Evolutionary conservation across 139 green algal genomes (phyloP).

Genomic region (Edaphochlamys debaryana): DNA sequence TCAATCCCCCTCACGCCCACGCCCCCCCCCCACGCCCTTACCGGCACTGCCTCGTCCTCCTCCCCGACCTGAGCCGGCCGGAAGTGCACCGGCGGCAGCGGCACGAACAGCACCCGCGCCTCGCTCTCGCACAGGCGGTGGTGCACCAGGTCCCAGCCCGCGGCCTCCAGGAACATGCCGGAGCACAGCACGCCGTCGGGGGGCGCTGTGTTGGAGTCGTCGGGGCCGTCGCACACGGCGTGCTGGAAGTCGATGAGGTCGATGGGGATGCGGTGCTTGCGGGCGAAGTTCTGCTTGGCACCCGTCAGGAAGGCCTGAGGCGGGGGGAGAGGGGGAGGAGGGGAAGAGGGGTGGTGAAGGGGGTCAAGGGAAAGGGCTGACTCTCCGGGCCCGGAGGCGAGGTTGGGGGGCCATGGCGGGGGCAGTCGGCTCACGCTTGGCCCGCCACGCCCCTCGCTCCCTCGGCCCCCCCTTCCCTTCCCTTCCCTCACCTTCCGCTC

Average conservation of each 20-base stretch:
- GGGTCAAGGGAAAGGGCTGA: too few species aligned
- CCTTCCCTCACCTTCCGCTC: neutral
- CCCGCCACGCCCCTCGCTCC: too few species aligned
- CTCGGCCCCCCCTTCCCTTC: too few species aligned
- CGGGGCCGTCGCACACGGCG: conserved; percentile 55
- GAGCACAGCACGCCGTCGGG: conserved; percentile 72
- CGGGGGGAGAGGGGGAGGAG: neutral
- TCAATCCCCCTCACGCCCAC: too few species aligned
- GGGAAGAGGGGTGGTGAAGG: too few species aligned
- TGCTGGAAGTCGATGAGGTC: conserved; percentile 78
- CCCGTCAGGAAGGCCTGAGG: conserved; percentile 84
- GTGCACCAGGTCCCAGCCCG: conserved; percentile 64
- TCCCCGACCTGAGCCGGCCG: conserved; percentile 46
- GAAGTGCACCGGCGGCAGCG: conserved; percentile 75
- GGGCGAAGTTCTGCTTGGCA: conserved; percentile 85
- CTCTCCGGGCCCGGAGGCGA: too few species aligned
- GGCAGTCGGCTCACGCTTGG: too few species aligned
- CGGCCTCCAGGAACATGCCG: conserved; percentile 77
- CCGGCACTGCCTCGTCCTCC: neutral
- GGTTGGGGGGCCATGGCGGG: too few species aligned
- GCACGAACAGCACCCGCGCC: conserved; percentile 65
- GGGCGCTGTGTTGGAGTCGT: conserved; percentile 36
- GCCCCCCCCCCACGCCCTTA: too few species aligned
- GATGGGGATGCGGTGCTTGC: conserved; percentile 75
- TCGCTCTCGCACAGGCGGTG: conserved; percentile 65